Evolutionary conservation across 805 yeast genomes (phyloP).

Genomic region (Wickerhamomyces ciferrii): DNA sequence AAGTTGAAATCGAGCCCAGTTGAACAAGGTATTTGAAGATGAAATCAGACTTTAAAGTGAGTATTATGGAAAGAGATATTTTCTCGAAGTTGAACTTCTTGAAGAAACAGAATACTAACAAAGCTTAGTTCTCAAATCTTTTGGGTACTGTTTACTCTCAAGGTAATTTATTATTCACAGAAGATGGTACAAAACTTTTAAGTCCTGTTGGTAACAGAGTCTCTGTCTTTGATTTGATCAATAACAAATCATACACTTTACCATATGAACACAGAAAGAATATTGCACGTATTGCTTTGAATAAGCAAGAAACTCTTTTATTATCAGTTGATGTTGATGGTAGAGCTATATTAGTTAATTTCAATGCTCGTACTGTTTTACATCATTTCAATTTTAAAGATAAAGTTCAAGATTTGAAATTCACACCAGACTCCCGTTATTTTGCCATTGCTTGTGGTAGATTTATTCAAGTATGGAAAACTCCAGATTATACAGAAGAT

Average conservation of each 20-base stretch:
- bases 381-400: conserved; percentile 94
- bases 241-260: conserved; percentile 83
- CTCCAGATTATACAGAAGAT: conserved; percentile 76
- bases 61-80: conserved; percentile 7
- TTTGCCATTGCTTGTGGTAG: conserved; percentile 85
- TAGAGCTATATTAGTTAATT: conserved; percentile 86
- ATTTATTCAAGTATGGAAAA: conserved; percentile 88
- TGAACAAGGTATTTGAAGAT: conserved; percentile 26
- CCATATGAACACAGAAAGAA: conserved; percentile 90
- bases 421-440: conserved; percentile 82
- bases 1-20: not conserved
- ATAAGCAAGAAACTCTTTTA: conserved; percentile 74
- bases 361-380: conserved; percentile 72
- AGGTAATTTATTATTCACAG: conserved; percentile 84
- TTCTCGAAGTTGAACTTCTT: not conserved
- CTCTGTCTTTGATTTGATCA: conserved; percentile 78
- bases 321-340: conserved; percentile 88
- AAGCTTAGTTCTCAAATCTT: conserved; percentile 69
- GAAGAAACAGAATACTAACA: conserved; percentile 5
- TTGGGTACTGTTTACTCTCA: conserved; percentile 92
- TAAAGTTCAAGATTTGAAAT: conserved; percentile 64
- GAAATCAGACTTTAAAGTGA: conserved; percentile 71
- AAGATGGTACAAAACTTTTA: conserved; percentile 77
- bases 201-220: conserved; percentile 96
- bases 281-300: conserved; percentile 73